Base-by-base conservation (phyloP, 768 basidiomycete genomes). In the Xanthoconium stramineum region DNA sequence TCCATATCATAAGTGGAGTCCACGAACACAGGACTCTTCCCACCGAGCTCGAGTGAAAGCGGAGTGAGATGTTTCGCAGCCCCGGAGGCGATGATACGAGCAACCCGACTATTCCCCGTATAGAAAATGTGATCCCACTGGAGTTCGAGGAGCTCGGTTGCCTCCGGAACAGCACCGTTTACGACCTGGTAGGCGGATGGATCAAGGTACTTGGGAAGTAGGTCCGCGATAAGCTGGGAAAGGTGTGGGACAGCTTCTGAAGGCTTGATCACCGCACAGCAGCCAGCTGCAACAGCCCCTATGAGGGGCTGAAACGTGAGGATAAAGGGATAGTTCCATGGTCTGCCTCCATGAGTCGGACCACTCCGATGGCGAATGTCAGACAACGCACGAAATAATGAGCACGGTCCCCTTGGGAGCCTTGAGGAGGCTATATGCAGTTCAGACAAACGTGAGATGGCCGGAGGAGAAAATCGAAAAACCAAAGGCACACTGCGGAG, bases 221-320 rank as follows among this genome's bases (percentile, higher is more conserved):
- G 74, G 14, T 76, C 72, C 0, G 81, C 77, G 3, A 91, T 59
- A 5, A 88, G 76, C 4, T 71, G 61, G 0, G 83, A 76, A 54
- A 74, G 75, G 40, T 76, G 69, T 0, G 85, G 80, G 0, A 76
- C 67, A 13, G 43, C 47, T 63, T 91, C 90, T 9, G 88, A 89
- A 0, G 80, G 79, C 64, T 91, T 91, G 63, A 90, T 45, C 10
- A 83, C 76, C 0, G 78, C 80, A n/a, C 83, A 78, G 62, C 85
- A 88, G 0, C 89, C 90, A 1, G 88, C 88, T 0, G 87, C 77
- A 47, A 92, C 86, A 1, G 89, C 89, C 5, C 88, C 89, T 48
- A 80, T 75, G 20, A 86, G 71, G 4, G 88, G 86, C 38, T 79
- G 78, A 7, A 88, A 66, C 6, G 64, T 74, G 33, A 86, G 75